Conservation (phyloP, 192 early-diverging fungal genomes). For the Coemansia sp. region DNA sequence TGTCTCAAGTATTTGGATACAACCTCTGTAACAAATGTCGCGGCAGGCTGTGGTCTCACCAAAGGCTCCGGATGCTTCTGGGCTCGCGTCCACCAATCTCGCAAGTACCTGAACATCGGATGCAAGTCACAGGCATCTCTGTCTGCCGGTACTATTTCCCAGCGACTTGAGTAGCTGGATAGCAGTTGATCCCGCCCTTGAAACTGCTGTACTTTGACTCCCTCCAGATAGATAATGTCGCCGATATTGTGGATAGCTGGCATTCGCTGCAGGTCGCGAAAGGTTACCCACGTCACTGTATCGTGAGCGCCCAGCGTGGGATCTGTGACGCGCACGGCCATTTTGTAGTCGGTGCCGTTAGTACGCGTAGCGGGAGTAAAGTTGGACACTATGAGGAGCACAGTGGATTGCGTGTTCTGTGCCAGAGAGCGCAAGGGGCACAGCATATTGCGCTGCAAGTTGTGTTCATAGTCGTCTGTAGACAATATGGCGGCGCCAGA, state of each 20-base stretch:
- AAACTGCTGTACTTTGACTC: conserved; percentile 2
- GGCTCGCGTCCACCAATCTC: conserved; percentile 10
- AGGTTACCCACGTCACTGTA: conserved; percentile 1
- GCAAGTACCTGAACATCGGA: conserved; percentile 12
- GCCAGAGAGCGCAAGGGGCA: neutral
- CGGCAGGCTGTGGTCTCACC: neutral
- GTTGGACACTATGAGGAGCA: neutral
- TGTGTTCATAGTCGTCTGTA: neutral
- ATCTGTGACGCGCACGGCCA: conserved; percentile 12
- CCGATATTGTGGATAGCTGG: conserved; percentile 9
- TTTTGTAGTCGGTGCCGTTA: conserved; percentile 8
- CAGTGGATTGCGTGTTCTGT: neutral
- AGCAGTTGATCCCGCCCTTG: neutral
- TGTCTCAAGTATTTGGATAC: conserved; percentile 8
- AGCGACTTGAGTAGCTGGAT: conserved; percentile 4
- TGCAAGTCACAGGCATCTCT: neutral
- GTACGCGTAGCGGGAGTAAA: neutral
- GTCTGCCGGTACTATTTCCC: conserved; percentile 4
- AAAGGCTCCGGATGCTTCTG: neutral
- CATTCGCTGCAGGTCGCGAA: conserved; percentile 2
- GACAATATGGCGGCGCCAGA: neutral
- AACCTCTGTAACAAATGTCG: too few species aligned
- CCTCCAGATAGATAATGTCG: conserved; percentile 21
- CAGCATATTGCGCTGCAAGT: neutral
- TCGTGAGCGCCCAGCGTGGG: neutral